phyloP scores from a whole-genome alignment of 495 filamentous ascomycete species.

The Lasiosphaeria ovina region DNA sequence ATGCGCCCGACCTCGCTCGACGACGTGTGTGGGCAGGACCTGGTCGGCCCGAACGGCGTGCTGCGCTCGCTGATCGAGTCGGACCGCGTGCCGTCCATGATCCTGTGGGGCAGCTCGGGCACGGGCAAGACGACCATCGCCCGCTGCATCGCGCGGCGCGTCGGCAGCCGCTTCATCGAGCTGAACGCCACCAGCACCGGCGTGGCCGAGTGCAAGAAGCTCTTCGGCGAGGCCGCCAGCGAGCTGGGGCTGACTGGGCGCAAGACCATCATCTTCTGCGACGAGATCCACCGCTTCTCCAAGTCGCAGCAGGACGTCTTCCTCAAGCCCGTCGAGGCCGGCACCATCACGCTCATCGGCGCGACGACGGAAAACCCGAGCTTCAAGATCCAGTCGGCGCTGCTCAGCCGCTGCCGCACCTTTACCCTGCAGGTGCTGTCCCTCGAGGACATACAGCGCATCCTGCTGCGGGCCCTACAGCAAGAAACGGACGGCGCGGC shows the following conservation, averaged over 20 bases:
- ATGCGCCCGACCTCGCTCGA: constrained; percentile 86
- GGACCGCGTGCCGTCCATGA: constrained; percentile 87
- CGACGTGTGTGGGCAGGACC: constrained; percentile 86
- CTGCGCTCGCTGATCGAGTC: constrained; percentile 87
- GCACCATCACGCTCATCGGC: constrained; percentile 86
- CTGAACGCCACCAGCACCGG: constrained; percentile 91
- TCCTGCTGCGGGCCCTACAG: constrained; percentile 70
- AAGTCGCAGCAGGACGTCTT: constrained; percentile 96
- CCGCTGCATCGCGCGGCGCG: constrained; percentile 80
- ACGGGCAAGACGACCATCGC: constrained; percentile 98
- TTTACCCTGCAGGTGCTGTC: constrained; percentile 79
- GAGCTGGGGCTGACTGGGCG: constrained; percentile 80
- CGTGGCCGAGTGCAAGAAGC: constrained; percentile 92
- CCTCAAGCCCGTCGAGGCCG: constrained; percentile 86
- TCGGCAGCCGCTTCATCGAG: constrained; percentile 84
- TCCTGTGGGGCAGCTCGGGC: constrained; percentile 88
- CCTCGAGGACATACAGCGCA: constrained; percentile 65
- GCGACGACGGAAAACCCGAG: constrained; percentile 97
- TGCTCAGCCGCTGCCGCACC: constrained; percentile 85
- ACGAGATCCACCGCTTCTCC: constrained; percentile 93
- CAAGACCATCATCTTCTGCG: constrained; percentile 95
- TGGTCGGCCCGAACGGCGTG: constrained; percentile 80
- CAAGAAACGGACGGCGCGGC: constrained; percentile 45
- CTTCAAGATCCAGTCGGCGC: constrained; percentile 87
- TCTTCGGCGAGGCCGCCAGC: constrained; percentile 80